phyloP scores from a whole-genome alignment of 1,284 basidiomycete genomes.

The Cryptococcus depauperatus region DNA sequence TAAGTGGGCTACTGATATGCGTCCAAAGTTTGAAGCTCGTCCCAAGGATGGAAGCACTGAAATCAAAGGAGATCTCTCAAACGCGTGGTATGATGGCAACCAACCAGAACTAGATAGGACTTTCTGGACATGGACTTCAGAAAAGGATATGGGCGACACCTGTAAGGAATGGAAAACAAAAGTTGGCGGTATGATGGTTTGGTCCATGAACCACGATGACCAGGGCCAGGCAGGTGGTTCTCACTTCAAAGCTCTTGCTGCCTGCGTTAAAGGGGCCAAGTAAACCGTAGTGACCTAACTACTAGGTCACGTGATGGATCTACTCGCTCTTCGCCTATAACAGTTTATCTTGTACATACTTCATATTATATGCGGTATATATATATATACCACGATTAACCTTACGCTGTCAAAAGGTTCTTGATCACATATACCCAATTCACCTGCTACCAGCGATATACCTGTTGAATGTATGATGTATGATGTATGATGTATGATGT shows the following conservation, averaged over 20 bases:
- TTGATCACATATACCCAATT: too few species aligned
- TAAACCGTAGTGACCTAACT: too few species aligned
- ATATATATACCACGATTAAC: too few species aligned
- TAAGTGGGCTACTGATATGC: neutral
- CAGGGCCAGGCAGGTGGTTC: slow-evolving; percentile 9
- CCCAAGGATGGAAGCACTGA: slow-evolving; percentile 4
- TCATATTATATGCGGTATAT: too few species aligned
- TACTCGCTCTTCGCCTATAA: too few species aligned
- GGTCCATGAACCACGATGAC: slow-evolving; percentile 22
- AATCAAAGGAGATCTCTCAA: slow-evolving; percentile 2
- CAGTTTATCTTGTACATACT: too few species aligned
- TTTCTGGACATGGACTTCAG: slow-evolving; percentile 26
- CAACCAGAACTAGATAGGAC: slow-evolving; percentile 3
- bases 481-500: too few species aligned
- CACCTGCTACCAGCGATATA: too few species aligned
- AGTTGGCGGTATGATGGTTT: slow-evolving; percentile 22
- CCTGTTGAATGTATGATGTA: too few species aligned
- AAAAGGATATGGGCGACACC: slow-evolving; percentile 12
- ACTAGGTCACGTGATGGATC: too few species aligned
- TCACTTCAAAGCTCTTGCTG: slow-evolving; percentile 9
- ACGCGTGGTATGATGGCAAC: slow-evolving; percentile 15
- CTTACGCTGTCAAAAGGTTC: too few species aligned
- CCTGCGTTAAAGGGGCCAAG: slow-evolving; percentile 10
- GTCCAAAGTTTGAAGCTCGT: slow-evolving; percentile 7
- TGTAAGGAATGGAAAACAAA: slow-evolving; percentile 16